phyloP scores from a whole-genome alignment of 345 rosid species.

The Cardamine resedifolia region DNA sequence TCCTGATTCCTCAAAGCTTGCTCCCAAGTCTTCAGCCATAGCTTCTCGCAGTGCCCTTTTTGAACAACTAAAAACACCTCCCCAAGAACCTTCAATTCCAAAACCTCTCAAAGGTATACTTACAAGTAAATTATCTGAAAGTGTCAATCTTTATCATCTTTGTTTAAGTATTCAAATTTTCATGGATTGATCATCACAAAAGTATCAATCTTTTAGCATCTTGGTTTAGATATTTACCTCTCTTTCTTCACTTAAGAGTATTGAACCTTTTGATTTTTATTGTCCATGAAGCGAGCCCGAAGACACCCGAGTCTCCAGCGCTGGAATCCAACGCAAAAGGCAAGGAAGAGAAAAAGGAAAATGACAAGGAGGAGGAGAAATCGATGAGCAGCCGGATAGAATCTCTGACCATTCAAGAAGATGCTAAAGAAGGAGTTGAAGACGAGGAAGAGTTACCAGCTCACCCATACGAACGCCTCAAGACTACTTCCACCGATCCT shows the following conservation, averaged over 20 bases:
- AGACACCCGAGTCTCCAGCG: slow-evolving; percentile 48
- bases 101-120: slow-evolving; percentile 68
- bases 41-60: slow-evolving; percentile 66
- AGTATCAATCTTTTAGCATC: background rate
- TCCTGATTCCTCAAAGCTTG: slow-evolving; percentile 64
- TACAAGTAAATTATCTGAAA: background rate
- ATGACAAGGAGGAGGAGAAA: slow-evolving; percentile 42
- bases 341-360: slow-evolving; percentile 32
- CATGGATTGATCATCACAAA: background rate
- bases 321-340: slow-evolving; percentile 48
- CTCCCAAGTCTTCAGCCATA: slow-evolving; percentile 72
- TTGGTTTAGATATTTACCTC: background rate
- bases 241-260: background rate
- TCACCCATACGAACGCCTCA: slow-evolving; percentile 81
- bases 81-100: slow-evolving; percentile 68
- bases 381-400: slow-evolving; percentile 68
- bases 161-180: background rate
- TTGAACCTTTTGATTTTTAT: background rate
- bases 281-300: slow-evolving; percentile 49
- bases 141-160: background rate
- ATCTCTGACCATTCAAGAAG: slow-evolving; percentile 87
- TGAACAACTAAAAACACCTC: slow-evolving; percentile 59
- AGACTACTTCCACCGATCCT: slow-evolving; percentile 64
- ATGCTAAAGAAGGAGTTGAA: slow-evolving; percentile 81
- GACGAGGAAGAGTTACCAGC: slow-evolving; percentile 88